Evolutionary conservation across 2,329 filamentous ascomycete genomes (phyloP), one percentile per base, ranked within the genome.

Genomic region (Elsinoe perseae): DNA sequence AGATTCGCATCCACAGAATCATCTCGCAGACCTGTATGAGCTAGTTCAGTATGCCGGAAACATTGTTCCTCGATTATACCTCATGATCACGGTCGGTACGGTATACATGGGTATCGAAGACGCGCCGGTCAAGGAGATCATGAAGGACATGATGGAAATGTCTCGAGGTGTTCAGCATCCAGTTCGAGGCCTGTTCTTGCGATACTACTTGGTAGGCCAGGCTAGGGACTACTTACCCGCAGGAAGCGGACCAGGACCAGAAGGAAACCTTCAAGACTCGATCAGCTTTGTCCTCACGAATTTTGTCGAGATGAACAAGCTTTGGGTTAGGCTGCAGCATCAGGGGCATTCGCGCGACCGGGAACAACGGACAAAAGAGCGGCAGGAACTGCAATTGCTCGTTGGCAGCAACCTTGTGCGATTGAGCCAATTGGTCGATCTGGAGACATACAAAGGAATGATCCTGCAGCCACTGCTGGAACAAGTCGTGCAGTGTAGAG

Each of bases 121-220:
- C 79, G 93, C 95, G 58, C 93, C 93, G 0, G 93, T 98, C 64
- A 98, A 98, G 75, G 93, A 98, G 77, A 89, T 98, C 61, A 98
- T 98, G 93, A 98, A 98, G 75, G 93, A 98, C 72, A 98, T 98
- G 93, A 98, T 98, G 93, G 93, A 98, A 73, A 98, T 98, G 93
- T 97, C 90, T 73, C 83, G 93, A 61, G 93, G 93, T 57, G 91
- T 98, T 20, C 93, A 98, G 68, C 93, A 98, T 72, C 93, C 93
- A 14, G 91, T 96, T 61, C 88, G 93, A 57, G 93, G 93, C 16
- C 78, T 98, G 56, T 98, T 98, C 70, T 75, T 98, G 66, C 85
- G 93, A 68, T 98, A 98, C 73, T 98, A 96, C 69, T 81, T 98
- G 53, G 93, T 89, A 21, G 92, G 93, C 34, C 93, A 98, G 75